These are phyloP conservation scores for Multifurca ochricompacta DNA, from an alignment of 768 basidiomycete species.

Conservation along the genomic window DNA sequence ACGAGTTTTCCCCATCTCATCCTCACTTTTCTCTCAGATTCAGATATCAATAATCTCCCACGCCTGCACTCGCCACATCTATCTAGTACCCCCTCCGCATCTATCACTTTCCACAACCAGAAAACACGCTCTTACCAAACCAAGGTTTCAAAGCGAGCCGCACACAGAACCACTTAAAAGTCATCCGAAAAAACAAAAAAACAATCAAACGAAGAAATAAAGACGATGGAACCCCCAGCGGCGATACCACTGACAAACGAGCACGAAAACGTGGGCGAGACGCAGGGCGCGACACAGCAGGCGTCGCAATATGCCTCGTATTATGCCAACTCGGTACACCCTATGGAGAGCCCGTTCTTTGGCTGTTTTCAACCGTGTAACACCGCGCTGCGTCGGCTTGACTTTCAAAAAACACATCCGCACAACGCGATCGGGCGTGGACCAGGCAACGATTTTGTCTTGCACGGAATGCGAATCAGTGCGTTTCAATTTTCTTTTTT, in stretches of 20 bases:
- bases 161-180: neutral
- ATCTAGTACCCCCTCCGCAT: no score
- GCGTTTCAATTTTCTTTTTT: constrained; percentile 19
- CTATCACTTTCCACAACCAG: no score
- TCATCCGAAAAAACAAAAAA: neutral
- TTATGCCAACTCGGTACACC: neutral
- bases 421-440: constrained; percentile 13
- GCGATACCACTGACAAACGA: neutral
- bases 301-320: constrained; percentile 7
- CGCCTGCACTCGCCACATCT: no score
- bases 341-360: constrained; percentile 15
- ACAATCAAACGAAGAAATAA: neutral
- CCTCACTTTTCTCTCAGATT: no score
- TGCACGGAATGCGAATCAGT: constrained; percentile 73
- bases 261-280: constrained; percentile 8
- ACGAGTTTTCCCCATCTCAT: no score
- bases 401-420: constrained; percentile 12
- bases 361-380: constrained; percentile 14
- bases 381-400: constrained; percentile 6
- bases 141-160: no score
- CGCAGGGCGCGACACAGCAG: constrained; percentile 17
- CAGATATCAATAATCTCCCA: no score
- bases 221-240: neutral
- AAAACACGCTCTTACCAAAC: no score
- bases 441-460: constrained; percentile 38